Percentiles rank a stretch among this genome's conserved stretches.
These are phyloP conservation scores for Pichia phayaonensis DNA, from an alignment of 805 yeast species.

Conservation along the genomic window DNA sequence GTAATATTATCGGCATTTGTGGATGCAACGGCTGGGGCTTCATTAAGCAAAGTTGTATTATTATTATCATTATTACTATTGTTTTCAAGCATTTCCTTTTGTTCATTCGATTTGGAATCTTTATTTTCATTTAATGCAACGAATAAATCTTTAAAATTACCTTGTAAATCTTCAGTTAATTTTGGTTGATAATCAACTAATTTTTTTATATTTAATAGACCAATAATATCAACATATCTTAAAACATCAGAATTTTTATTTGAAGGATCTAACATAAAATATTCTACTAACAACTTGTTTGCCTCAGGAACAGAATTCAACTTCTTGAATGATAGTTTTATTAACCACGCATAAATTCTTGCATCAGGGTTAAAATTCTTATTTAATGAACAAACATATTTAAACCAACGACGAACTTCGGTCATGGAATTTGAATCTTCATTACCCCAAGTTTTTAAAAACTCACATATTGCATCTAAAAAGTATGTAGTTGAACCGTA, in stretches of 20 bases:
- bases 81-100: neutral
- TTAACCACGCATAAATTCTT: conserved; percentile 25
- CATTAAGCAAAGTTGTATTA: neutral
- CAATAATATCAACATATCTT: conserved; percentile 39
- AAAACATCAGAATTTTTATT: conserved; percentile 30
- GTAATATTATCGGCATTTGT: neutral
- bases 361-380: conserved; percentile 20
- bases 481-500: conserved; percentile 33
- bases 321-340: conserved; percentile 21
- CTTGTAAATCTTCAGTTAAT: conserved; percentile 19
- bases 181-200: conserved; percentile 27
- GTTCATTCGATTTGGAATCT: neutral
- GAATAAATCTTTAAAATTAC: conserved; percentile 21
- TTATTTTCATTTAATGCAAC: conserved; percentile 9
- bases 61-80: neutral
- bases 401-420: conserved; percentile 22
- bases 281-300: conserved; percentile 12
- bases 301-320: conserved; percentile 11
- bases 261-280: conserved; percentile 13
- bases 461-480: conserved; percentile 62
- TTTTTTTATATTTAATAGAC: conserved; percentile 34
- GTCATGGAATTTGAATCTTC: conserved; percentile 18
- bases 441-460: conserved; percentile 34
- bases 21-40: neutral
- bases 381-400: conserved; percentile 13